Percentiles rank a stretch among this genome's conserved stretches.
These are phyloP conservation scores for Ramalina intermedia DNA, from an alignment of 495 filamentous ascomycete genomes.

Conservation along the genomic window DNA sequence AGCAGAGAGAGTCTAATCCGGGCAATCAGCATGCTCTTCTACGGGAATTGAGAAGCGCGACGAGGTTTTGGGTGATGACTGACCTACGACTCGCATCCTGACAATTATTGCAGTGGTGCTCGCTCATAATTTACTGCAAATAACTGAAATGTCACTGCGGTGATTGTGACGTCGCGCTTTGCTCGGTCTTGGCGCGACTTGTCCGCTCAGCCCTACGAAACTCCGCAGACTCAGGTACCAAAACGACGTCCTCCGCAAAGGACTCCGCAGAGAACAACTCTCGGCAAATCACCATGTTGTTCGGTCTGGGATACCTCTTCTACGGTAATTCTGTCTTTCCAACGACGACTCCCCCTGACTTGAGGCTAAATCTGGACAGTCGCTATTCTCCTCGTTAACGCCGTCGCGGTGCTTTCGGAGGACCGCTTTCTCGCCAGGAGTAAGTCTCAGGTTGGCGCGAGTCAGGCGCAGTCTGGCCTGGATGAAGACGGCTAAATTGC, in stretches of 20 bases:
- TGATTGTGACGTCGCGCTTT: too few species aligned
- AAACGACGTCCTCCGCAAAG: neutral
- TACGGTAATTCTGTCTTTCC: conserved; percentile 35
- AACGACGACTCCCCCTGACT: too few species aligned
- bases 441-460: conserved; percentile 30
- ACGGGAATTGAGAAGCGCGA: too few species aligned
- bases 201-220: conserved; percentile 10
- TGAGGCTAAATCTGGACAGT: conserved; percentile 29
- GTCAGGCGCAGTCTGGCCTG: neutral
- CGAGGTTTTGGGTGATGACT: too few species aligned
- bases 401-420: conserved; percentile 89
- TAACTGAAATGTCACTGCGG: too few species aligned
- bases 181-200: neutral
- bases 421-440: conserved; percentile 93
- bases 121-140: too few species aligned
- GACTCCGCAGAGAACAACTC: neutral
- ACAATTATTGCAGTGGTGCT: too few species aligned
- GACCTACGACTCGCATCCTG: too few species aligned
- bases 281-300: conserved; percentile 45
- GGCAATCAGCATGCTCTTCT: neutral
- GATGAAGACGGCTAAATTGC: neutral
- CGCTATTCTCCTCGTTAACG: conserved; percentile 77
- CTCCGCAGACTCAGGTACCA: conserved; percentile 1
- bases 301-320: conserved; percentile 57
- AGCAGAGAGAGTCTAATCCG: conserved; percentile 31